Evolutionary conservation across 2,329 filamentous ascomycete species (phyloP), one percentile per base, ranked within the genome.

Genomic region (Alternaria atra): DNA sequence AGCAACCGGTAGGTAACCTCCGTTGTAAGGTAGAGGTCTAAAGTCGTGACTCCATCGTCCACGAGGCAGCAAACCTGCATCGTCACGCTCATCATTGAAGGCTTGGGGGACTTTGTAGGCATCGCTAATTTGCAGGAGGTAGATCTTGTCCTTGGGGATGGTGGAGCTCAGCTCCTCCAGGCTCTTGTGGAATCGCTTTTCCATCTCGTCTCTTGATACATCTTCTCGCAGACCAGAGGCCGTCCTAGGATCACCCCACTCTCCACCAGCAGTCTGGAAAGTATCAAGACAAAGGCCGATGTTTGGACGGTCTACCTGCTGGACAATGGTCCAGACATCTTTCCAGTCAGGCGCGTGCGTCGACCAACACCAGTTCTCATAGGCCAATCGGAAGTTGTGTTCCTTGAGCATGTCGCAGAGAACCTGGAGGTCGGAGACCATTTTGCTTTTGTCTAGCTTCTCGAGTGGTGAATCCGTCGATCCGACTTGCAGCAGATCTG

Each of bases 231-330:
- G 68, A 0, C 91, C 90, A 0, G 86, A 88, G 1, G 75, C 55
- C 0, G 89, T 91, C 0, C 86, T 89, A 0, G 91, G 91, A 66
- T 93, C 90, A 0, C 82, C 91, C 85, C 87, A 93, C 72, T 94
- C 90, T 1, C 88, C 86, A 0, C 90, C 91, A 0, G 87, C 89
- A 2, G 86, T 89, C 73, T 94, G 90, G 79, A 94, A 94, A 0
- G 90, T 93, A 68, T 94, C 91, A 1, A 94, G 84, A 66, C 91
- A 94, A 0, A 94, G 80, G 0, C 91, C 91, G 10, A 93, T 81
- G 62, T 94, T 93, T 0, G 83, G 81, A 3, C 88, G 79, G 65
- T 91, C 80, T 2, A 89, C 89, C 44, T 82, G 82, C 63, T 85
- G 72, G 4, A 92, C 89, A 12, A 93, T 89, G 2, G 86, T 80